Conservation (phyloP, 768 basidiomycete species). For the Boletus pseudopeckii region DNA sequence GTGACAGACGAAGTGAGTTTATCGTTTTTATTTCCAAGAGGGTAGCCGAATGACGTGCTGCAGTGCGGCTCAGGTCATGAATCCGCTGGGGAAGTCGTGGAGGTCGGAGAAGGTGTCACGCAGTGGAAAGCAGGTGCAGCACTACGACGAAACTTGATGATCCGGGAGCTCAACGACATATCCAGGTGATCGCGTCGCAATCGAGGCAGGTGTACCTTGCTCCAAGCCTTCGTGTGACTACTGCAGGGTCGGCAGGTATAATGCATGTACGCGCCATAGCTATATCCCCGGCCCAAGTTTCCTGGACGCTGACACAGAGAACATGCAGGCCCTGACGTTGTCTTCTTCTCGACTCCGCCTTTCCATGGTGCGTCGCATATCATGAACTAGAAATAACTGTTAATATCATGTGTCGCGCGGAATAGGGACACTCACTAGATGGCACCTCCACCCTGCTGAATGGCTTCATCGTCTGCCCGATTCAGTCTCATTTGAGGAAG, state of each 20-base stretch:
- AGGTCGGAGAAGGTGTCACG: slow-evolving; percentile 63
- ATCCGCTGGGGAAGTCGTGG: slow-evolving; percentile 63
- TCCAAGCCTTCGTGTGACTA: slow-evolving; percentile 58
- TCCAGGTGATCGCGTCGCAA: slow-evolving; percentile 62
- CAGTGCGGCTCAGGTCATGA: slow-evolving; percentile 71
- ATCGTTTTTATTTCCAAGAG: background rate
- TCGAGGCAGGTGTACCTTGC: slow-evolving; percentile 69
- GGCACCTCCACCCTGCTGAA: slow-evolving; percentile 64
- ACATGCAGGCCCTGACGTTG: slow-evolving; percentile 38
- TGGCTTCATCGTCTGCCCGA: slow-evolving; percentile 67
- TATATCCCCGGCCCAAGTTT: no score
- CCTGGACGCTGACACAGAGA: background rate
- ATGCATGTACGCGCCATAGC: slow-evolving; percentile 44
- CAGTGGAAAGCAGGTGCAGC: slow-evolving; percentile 56
- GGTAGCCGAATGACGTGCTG: background rate
- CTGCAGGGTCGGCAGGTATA: slow-evolving; percentile 63
- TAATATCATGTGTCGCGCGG: background rate
- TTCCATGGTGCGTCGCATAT: slow-evolving; percentile 47
- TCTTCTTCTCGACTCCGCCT: slow-evolving; percentile 71
- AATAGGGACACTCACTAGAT: slow-evolving; percentile 58
- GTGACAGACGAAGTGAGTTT: slow-evolving; percentile 57
- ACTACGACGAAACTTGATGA: background rate
- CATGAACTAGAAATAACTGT: background rate
- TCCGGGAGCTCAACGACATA: background rate
- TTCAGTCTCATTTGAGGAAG: slow-evolving; percentile 62